Base-by-base conservation (phyloP, 805 yeast species). In the Pichia cephalocereana region DNA sequence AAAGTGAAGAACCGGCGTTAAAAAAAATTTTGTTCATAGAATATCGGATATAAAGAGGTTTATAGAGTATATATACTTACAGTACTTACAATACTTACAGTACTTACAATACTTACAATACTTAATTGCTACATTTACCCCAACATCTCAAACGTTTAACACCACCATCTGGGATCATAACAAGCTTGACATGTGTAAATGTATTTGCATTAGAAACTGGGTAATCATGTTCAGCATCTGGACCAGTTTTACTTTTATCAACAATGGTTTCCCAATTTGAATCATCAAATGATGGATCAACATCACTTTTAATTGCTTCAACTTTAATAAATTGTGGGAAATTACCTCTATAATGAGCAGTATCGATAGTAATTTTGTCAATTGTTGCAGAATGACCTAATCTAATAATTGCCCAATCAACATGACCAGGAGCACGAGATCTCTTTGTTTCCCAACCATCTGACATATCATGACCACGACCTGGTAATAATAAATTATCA, bases 401-500 rank as follows among this genome's bases (percentile, higher is more conserved):
- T 57, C 83, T 79, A 50, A 91, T 76, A 46, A 87, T 77, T 2
- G 80, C 96, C 96, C 96, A 91, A 70, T 91, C 99, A 38, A 77
- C 80, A 64, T 91, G 98, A 41, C 86, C 89, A 5, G 81, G 77
- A 12, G 70, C 72, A 63, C 98, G 77, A 2, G 96, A 88, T 64
- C 99, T 79, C 58, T 78, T 79, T 26, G 99, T 91, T 65, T 91
- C 99, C 99, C 99, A 91, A 14, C 99, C 99, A 62, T 93, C 98
- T 45, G 93, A 80, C 98, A 91, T 91, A 66, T 91, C 96, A 58
- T 75, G 78, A 46, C 99, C 99, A 52, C 97, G 79, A 15, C 98
- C 98, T 2, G 97, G 97, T 47, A 91, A 71, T 49, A 91, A 69
- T 52, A 91, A 70, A 69, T 91, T 91, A 64, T 86, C 95, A 38